Percentiles rank a stretch among this genome's conserved stretches.
Conservation (phyloP, 225 moss, liverwort and hornwort species). For the Thuidium tamariscinum region DNA sequence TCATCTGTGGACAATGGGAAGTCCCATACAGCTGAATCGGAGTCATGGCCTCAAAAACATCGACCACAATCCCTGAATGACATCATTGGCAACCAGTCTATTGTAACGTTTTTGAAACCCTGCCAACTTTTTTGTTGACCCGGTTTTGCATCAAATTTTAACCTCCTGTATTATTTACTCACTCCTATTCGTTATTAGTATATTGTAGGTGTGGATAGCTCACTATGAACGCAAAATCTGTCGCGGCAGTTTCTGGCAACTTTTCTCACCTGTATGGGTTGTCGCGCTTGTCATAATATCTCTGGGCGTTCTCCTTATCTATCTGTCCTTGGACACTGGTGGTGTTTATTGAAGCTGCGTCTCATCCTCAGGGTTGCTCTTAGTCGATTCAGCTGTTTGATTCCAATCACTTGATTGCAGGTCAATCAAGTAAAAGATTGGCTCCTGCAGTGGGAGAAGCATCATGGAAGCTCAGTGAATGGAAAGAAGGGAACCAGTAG, state of each 20-base stretch:
- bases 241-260: not conserved
- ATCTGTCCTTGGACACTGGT: not conserved
- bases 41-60: slow-evolving; percentile 92
- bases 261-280: not conserved
- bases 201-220: not conserved
- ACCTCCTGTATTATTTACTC: not conserved
- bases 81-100: slow-evolving; percentile 84
- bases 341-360: not conserved
- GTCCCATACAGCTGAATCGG: slow-evolving; percentile 20
- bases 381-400: not conserved
- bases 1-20: not conserved
- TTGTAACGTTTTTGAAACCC: slow-evolving; percentile 24
- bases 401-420: slow-evolving; percentile 23
- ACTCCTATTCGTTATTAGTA: not conserved
- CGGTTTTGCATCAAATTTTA: not conserved
- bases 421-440: slow-evolving; percentile 86
- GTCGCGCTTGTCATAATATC: not conserved
- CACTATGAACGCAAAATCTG: not conserved
- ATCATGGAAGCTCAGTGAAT: slow-evolving; percentile 41
- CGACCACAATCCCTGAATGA: slow-evolving; percentile 64
- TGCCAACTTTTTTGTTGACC: not conserved
- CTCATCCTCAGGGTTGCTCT: not conserved
- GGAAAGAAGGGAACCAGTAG: slow-evolving; percentile 54
- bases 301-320: not conserved
- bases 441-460: slow-evolving; percentile 73